Evolutionary conservation across 139 green algal genomes (phyloP).

Genomic region (Chlamydomonas sp.): DNA sequence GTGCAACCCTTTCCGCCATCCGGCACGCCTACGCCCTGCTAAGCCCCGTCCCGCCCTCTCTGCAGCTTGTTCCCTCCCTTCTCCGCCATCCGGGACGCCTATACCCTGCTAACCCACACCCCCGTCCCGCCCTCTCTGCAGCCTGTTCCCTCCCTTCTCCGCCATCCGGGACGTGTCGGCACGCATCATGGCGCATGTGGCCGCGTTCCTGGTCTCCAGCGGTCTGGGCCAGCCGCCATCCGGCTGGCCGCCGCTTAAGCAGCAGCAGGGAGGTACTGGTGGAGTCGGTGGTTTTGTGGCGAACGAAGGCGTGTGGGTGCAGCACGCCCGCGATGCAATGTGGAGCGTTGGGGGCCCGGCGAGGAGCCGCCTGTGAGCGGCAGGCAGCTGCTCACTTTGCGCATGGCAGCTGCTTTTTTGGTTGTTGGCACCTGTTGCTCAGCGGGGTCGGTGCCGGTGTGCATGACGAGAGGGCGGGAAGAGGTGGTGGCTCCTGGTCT

Average conservation of each 20-base stretch:
- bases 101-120: neutral
- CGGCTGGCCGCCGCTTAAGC: slow-evolving; percentile 10
- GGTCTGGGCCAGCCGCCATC: slow-evolving; percentile 15
- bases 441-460: no score
- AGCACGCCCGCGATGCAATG: neutral
- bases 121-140: neutral
- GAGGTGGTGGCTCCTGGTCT: no score
- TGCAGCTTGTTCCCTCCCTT: slow-evolving; percentile 62
- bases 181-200: slow-evolving; percentile 38
- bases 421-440: no score
- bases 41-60: neutral
- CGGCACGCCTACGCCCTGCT: neutral
- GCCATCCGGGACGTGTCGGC: slow-evolving; percentile 46
- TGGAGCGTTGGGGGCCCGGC: neutral
- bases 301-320: neutral
- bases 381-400: no score
- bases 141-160: slow-evolving; percentile 62
- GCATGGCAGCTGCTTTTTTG: no score
- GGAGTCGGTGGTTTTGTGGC: no score
- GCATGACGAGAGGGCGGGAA: no score
- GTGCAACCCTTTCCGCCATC: neutral
- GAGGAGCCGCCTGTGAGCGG: neutral
- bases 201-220: slow-evolving; percentile 20
- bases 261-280: neutral
- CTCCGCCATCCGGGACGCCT: neutral